Evolutionary conservation across 2,329 filamentous ascomycete genomes (phyloP).

Genomic region (Colletotrichum neosansevieriae): DNA sequence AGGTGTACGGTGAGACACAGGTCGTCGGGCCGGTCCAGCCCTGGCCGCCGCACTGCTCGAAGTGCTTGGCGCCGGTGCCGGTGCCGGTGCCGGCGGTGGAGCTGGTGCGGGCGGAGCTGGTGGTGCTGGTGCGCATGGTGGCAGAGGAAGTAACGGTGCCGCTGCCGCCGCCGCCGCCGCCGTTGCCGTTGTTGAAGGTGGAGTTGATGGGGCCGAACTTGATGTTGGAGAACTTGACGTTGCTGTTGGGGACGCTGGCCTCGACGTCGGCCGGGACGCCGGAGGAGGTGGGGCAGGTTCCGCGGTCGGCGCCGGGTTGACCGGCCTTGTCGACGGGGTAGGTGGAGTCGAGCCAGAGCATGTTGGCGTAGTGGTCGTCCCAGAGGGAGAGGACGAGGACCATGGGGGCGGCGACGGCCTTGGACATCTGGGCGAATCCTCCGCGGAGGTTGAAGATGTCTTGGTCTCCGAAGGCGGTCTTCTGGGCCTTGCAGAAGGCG

Average conservation of each 20-base stretch:
- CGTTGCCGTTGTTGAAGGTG: conserved; percentile 55
- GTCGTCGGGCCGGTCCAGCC: conserved; percentile 51
- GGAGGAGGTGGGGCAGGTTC: conserved; percentile 64
- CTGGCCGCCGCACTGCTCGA: conserved; percentile 54
- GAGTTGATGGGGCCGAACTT: conserved; percentile 68
- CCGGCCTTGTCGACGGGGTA: conserved; percentile 63
- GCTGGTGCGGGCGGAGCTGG: conserved; percentile 27
- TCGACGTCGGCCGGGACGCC: conserved; percentile 66
- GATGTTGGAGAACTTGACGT: conserved; percentile 67
- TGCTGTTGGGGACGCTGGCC: conserved; percentile 57
- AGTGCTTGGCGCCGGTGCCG: conserved; percentile 45
- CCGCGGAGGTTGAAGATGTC: conserved; percentile 67
- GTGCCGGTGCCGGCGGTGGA: conserved; percentile 32
- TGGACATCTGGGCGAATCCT: conserved; percentile 68
- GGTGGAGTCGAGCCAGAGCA: conserved; percentile 77
- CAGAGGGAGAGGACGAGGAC: conserved; percentile 65
- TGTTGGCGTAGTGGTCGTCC: conserved; percentile 63
- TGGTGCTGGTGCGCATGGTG: conserved; percentile 36
- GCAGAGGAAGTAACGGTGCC: background rate
- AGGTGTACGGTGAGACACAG: conserved; percentile 52
- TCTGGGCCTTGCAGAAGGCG: conserved; percentile 69
- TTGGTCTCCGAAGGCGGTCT: conserved; percentile 66
- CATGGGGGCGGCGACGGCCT: conserved; percentile 56
- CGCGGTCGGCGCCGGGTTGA: conserved; percentile 63
- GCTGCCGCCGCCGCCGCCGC: too few relatives aligned